These are phyloP conservation scores for Cordyceps pruinosa DNA, from an alignment of 2,329 filamentous ascomycete genomes.

Conservation along the genomic window DNA sequence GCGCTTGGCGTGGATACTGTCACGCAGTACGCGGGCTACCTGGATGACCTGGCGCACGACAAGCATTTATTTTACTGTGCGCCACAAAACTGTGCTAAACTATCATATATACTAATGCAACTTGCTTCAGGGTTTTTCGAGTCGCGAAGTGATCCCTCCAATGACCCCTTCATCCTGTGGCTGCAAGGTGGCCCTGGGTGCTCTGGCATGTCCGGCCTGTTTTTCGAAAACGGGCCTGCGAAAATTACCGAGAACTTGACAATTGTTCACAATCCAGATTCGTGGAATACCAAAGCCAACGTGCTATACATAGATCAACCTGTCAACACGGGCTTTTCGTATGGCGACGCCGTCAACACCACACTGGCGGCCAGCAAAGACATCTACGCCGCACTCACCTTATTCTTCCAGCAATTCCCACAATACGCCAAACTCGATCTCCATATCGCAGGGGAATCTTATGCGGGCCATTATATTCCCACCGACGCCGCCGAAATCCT, in stretches of 20 bases:
- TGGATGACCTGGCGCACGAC: slow-evolving; percentile 92
- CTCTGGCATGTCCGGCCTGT: slow-evolving; percentile 91
- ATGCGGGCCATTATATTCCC: slow-evolving; percentile 92
- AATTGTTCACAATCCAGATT: slow-evolving; percentile 76
- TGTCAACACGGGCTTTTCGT: slow-evolving; percentile 97
- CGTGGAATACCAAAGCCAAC: slow-evolving; percentile 60
- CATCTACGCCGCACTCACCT: slow-evolving; percentile 88
- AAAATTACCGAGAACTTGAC: slow-evolving; percentile 78
- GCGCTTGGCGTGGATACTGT: slow-evolving; percentile 82
- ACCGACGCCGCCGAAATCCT: slow-evolving; percentile 88
- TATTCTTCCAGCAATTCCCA: slow-evolving; percentile 99
- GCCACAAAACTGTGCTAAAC: no score
- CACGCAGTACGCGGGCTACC: slow-evolving; percentile 97
- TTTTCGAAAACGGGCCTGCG: slow-evolving; percentile 95
- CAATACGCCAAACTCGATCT: slow-evolving; percentile 92
- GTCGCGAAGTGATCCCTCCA: slow-evolving; percentile 93
- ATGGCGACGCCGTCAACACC: slow-evolving; percentile 84
- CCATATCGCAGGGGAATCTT: slow-evolving; percentile 95
- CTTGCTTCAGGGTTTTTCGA: slow-evolving; percentile 70
- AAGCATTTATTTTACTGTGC: slow-evolving; percentile 95
- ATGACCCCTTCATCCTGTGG: slow-evolving; percentile 91
- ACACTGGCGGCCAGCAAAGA: slow-evolving; percentile 96
- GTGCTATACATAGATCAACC: slow-evolving; percentile 79
- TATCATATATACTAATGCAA: no score
- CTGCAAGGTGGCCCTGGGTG: slow-evolving; percentile 95